These are phyloP conservation scores for Trypanosoma avium DNA, from an alignment of 208 protist genomes.

Conservation along the genomic window DNA sequence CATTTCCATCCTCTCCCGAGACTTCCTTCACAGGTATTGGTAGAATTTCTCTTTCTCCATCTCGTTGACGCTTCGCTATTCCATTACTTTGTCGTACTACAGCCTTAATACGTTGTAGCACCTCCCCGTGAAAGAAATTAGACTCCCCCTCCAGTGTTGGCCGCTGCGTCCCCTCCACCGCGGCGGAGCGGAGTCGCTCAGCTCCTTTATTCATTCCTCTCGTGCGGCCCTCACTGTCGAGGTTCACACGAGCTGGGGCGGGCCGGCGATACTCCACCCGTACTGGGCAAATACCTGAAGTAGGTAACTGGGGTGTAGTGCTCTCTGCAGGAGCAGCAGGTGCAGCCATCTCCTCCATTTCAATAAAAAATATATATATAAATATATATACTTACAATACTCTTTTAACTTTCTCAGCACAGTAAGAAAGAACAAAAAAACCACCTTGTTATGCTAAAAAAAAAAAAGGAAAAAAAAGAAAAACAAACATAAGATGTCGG, in stretches of 20 bases:
- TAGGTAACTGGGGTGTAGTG: neutral
- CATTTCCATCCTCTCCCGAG: neutral
- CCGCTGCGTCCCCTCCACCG: slow-evolving; percentile 54
- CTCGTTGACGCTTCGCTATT: slow-evolving; percentile 16
- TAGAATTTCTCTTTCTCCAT: too few relatives aligned
- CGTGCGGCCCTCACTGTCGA: slow-evolving; percentile 62
- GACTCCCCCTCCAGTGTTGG: slow-evolving; percentile 63
- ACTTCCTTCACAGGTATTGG: too few relatives aligned
- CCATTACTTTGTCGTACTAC: slow-evolving; percentile 40
- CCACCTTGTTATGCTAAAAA: neutral
- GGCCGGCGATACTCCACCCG: slow-evolving; percentile 58
- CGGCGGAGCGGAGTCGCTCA: slow-evolving; percentile 47
- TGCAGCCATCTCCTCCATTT: neutral
- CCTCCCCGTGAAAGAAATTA: slow-evolving; percentile 73
- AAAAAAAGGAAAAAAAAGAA: slow-evolving; percentile 15
- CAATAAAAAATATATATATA: too few relatives aligned
- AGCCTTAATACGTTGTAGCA: slow-evolving; percentile 57
- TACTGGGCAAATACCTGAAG: slow-evolving; percentile 58
- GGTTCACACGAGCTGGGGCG: slow-evolving; percentile 51
- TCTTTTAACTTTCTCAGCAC: too few relatives aligned
- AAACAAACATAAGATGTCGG: neutral
- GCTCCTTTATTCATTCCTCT: slow-evolving; percentile 83
- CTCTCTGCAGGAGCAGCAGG: neutral
- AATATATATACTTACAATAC: too few relatives aligned
- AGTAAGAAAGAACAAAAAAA: slow-evolving; percentile 7